A percentile compares a stretch with the other conserved stretches of the same genome.
Conservation (phyloP, 1,139 yeast genomes). For the Taphrina populina region DNA sequence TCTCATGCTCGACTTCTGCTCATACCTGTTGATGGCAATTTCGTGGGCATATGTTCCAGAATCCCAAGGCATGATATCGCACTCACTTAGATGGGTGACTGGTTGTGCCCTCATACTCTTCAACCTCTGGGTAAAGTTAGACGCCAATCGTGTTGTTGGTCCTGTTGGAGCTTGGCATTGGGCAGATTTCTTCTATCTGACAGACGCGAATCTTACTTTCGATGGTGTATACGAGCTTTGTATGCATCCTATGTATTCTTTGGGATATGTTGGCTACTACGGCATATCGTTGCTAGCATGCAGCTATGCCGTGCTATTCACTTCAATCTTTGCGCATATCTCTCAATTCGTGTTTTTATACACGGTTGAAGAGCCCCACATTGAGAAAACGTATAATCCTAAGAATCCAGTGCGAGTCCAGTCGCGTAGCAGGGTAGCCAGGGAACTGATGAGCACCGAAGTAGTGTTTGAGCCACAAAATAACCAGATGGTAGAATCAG, state of each 20-base stretch:
- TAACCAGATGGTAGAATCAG: slow-evolving; percentile 42
- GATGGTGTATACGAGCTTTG: slow-evolving; percentile 91
- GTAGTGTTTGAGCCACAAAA: slow-evolving; percentile 14
- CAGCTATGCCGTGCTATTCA: slow-evolving; percentile 67
- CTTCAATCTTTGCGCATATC: slow-evolving; percentile 74
- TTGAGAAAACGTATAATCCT: slow-evolving; percentile 66
- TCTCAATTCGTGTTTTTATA: slow-evolving; percentile 76
- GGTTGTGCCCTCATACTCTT: slow-evolving; percentile 59
- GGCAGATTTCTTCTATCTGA: slow-evolving; percentile 89
- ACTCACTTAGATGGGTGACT: slow-evolving; percentile 47
- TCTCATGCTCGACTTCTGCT: slow-evolving; percentile 80
- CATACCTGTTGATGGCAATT: slow-evolving; percentile 68
- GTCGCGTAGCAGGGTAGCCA: slow-evolving; percentile 15
- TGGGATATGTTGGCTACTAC: slow-evolving; percentile 84
- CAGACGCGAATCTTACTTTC: slow-evolving; percentile 74
- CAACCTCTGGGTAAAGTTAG: slow-evolving; percentile 82
- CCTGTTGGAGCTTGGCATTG: slow-evolving; percentile 94
- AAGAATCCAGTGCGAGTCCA: slow-evolving; percentile 1
- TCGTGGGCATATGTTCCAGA: slow-evolving; percentile 52
- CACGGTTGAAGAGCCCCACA: slow-evolving; percentile 82
- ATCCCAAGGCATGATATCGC: slow-evolving; percentile 49
- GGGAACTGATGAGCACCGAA: slow-evolving; percentile 17
- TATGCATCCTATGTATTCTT: slow-evolving; percentile 92
- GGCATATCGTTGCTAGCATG: slow-evolving; percentile 56
- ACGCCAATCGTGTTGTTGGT: slow-evolving; percentile 77